Percentiles rank a stretch among this genome's conserved stretches.
Evolutionary conservation across 306 rosid genomes (phyloP).

Genomic region (Sophora flavescens): DNA sequence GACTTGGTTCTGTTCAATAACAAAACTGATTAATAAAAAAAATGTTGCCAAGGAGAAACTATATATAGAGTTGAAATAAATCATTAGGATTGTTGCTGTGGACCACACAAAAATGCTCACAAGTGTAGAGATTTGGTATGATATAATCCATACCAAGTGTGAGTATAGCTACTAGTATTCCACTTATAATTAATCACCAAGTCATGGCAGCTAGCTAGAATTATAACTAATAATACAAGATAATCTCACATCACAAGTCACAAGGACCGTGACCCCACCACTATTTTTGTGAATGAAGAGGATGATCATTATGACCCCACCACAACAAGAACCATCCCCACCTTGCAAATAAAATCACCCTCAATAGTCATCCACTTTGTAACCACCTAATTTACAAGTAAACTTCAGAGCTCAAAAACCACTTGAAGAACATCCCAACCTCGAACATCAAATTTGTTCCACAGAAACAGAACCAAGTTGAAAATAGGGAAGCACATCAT

Average conservation of each 20-base stretch:
- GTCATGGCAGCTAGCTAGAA: constrained; percentile 19
- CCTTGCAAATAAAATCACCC: constrained; percentile 64
- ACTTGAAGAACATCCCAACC: no score
- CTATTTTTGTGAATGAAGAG: no score
- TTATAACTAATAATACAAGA: constrained; percentile 23
- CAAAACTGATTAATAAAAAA: background rate
- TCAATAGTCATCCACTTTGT: no score
- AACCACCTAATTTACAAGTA: no score
- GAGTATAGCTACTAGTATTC: background rate
- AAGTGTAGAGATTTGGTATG: no score
- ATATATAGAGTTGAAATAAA: no score
- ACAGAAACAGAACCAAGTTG: no score
- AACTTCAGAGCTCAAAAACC: no score
- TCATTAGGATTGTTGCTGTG: no score
- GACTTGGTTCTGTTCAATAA: constrained; percentile 56
- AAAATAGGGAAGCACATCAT: no score
- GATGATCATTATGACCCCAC: constrained; percentile 29
- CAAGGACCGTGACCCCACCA: constrained; percentile 33
- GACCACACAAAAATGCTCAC: no score
- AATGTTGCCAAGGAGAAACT: background rate
- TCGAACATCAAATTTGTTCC: no score
- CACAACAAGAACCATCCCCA: constrained; percentile 59
- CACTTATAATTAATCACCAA: constrained; percentile 1
- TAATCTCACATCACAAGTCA: constrained; percentile 50
- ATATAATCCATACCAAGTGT: constrained; percentile 28